Base-by-base conservation (phyloP, 2,329 filamentous ascomycete species). In the Colletotrichum spaethianum region DNA sequence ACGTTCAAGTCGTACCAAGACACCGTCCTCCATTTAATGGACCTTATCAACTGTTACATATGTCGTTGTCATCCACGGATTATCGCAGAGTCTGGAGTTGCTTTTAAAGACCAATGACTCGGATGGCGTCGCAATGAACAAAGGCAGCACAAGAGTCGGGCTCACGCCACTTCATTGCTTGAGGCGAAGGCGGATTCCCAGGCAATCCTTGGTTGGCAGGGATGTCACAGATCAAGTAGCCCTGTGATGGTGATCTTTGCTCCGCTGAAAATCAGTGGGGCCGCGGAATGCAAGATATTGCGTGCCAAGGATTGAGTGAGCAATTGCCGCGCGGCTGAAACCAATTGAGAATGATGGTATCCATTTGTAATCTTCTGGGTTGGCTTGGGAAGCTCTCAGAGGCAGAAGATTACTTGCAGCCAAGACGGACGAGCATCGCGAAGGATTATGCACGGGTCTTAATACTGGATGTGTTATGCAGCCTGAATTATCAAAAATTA, bases 171-270 rank as follows among this genome's bases (percentile, higher is more conserved):
- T 50, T 28, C 20, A n/a, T 23, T 23, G 44, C 7, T 9, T n/a
- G 4, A 31, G 28, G 18, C 14, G 7, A 12, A 16, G 48, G 31
- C 7, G 6, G 14, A 53, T 31, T 11, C 7, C 26, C 8, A 31
- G 18, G 50, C 3, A 18, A 53, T 4, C 8, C 18, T 53, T 33
- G 50, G 28, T 12, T 16, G 16, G 16, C 50, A 53, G 50, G 50
- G 50, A 53, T 53, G 50, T 9, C 50, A 53, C 16, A 28, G 28
- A 12, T 31, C 11, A 28, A 55, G 36, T 46, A 26, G 16, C 50
- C 40, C 50, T 57, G 50, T 38, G 42, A 67, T 50, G 53, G 33
- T 23, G 55, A 61, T 52, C 55, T 31, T 11, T 18, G 14, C 53
- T 26, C 53, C 31, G 31, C 63, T 33, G 14, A 26, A 44, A 5